Base-by-base conservation (phyloP, 1,284 basidiomycete species). In the Coniferiporia weirii region DNA sequence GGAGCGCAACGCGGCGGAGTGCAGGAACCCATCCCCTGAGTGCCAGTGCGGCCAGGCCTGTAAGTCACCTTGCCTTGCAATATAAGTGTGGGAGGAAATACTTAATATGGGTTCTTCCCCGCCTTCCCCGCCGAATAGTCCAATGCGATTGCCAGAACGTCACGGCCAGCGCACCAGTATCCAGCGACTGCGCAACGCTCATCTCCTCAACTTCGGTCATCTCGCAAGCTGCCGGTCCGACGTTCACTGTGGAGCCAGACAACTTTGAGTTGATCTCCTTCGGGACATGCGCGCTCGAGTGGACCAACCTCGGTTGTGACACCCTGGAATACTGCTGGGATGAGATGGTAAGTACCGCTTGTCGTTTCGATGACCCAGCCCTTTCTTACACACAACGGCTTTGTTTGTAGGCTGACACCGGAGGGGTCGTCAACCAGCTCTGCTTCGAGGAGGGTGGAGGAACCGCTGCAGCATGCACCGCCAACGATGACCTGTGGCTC, bases 211-310 rank as follows among this genome's bases (percentile, higher is more conserved):
- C 38, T 15, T 32, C 59, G 32, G 55, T 63, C 51, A 64, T 70
- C 59, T 59, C 66, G n/a, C 60, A 69, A 54, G 57, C 68, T 9
- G 17, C 60, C 64, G 69, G 63, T 48, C 64, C 69, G 34, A 66
- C 65, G 1, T 71, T 69, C 67, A 45, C 52, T 44, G 68, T 69
- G 12, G 52, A 60, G n/a, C 59, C 64, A 9, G 45, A 61, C 54
- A 64, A 64, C 58, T 64, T 63, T 20, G 65, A 69, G 56, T 64
- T 64, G 49, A 64, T 70, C 56, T 62, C 65, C 12, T 69, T 66
- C 62, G 67, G 67, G 15, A 71, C 70, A 4, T 70, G 69, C 59
- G 65, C 66, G 34, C 64, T 67, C 62, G 68, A 66, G 64, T 68
- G 70, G 57, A 61, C 67, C 61, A 69, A 70, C 61, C 55, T 65